These are phyloP conservation scores for Benincasa hispida DNA, from an alignment of 306 rosid species.

Conservation along the genomic window DNA sequence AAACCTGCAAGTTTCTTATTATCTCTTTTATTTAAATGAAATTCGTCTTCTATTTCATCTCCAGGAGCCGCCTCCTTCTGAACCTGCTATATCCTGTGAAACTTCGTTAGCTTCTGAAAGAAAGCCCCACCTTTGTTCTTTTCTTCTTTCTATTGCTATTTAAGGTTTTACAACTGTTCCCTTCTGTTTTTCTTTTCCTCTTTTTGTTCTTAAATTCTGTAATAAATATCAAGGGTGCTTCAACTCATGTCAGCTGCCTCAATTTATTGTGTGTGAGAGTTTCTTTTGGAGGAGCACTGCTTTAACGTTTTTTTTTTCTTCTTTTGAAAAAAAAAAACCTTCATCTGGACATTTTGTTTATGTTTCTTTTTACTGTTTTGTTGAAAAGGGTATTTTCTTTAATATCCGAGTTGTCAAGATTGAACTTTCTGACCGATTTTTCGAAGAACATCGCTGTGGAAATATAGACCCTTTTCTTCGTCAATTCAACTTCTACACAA, in stretches of 20 bases:
- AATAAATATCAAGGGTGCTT: neutral
- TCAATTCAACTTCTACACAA: neutral
- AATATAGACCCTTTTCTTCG: neutral
- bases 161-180: neutral
- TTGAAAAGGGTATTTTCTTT: neutral
- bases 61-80: slow-evolving; percentile 1
- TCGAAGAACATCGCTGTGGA: neutral
- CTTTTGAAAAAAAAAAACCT: neutral
- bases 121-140: neutral
- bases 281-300: neutral
- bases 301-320: neutral
- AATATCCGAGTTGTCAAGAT: neutral
- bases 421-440: neutral
- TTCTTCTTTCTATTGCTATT: neutral
- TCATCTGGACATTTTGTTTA: neutral
- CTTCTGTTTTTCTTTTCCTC: neutral
- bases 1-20: neutral
- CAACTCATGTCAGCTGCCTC: neutral
- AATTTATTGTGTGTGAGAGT: slow-evolving; percentile 1
- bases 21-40: neutral
- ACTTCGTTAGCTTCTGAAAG: neutral
- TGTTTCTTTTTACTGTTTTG: neutral
- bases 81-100: neutral
- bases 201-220: slow-evolving; percentile 3
- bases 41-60: neutral